Percentiles rank a stretch among this genome's conserved stretches.
These are phyloP conservation scores for Pelargonium australe DNA, from an alignment of 441 rosid species.

Conservation along the genomic window DNA sequence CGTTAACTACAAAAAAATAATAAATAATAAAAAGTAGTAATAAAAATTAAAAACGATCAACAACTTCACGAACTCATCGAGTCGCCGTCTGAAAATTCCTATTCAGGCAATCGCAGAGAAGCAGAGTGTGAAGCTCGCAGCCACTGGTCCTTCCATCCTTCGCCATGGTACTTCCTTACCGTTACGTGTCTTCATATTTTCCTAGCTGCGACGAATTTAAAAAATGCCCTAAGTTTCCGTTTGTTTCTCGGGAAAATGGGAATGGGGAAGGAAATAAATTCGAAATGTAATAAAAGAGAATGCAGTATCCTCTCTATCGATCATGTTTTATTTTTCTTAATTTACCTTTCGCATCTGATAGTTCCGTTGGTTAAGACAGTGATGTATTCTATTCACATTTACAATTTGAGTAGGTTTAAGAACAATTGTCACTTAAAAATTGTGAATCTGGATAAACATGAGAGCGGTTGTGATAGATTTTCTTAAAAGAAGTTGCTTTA, in stretches of 20 bases:
- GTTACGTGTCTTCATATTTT: background rate
- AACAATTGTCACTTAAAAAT: background rate
- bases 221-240: background rate
- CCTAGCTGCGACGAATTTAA: background rate
- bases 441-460: background rate
- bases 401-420: background rate
- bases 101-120: background rate
- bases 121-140: background rate
- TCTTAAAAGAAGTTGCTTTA: too few species aligned
- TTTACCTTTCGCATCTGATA: background rate
- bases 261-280: background rate
- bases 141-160: background rate
- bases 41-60: background rate
- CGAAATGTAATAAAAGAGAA: background rate
- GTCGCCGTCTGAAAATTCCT: background rate
- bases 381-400: background rate
- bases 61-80: background rate
- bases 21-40: background rate
- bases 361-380: too few species aligned
- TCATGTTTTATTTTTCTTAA: background rate
- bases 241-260: background rate
- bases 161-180: background rate
- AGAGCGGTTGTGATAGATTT: background rate
- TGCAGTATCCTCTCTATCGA: background rate
- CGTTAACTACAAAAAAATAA: background rate